Percentiles rank a stretch among this genome's conserved stretches.
Evolutionary conservation across 169 alveolate species (phyloP).

Genomic region (Plasmodium relictum): DNA sequence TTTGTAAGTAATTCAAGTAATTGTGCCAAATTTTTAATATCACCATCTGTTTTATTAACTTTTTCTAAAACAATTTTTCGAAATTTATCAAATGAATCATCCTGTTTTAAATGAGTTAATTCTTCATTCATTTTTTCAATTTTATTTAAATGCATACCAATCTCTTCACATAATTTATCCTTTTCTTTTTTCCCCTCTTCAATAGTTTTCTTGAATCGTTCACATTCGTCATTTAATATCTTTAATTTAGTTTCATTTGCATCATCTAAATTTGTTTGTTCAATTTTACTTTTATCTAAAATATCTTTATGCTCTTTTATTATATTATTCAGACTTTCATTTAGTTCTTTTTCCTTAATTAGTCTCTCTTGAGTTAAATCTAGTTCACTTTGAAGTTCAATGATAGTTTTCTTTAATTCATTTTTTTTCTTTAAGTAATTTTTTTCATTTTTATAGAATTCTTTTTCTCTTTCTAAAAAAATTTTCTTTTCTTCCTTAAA

Average conservation of each 20-base stretch:
- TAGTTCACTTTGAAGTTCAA: constrained; percentile 17
- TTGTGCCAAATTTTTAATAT: constrained; percentile 57
- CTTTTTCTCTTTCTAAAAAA: constrained; percentile 57
- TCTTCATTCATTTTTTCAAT: constrained; percentile 24
- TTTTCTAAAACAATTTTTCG: constrained; percentile 34
- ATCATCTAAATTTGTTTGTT: neutral
- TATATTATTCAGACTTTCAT: constrained; percentile 6
- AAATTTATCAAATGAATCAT: constrained; percentile 37
- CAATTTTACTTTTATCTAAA: constrained; percentile 29
- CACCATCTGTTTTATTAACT: constrained; percentile 37
- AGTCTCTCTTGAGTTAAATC: constrained; percentile 24
- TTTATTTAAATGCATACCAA: constrained; percentile 19
- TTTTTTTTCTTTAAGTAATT: constrained; percentile 22
- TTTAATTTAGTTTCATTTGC: constrained; percentile 23
- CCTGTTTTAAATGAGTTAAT: constrained; percentile 34
- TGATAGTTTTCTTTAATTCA: constrained; percentile 24
- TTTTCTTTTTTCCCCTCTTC: constrained; percentile 27
- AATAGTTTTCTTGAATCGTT: constrained; percentile 10
- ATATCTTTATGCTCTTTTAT: constrained; percentile 8
- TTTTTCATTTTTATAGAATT: constrained; percentile 54
- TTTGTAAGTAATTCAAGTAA: constrained; percentile 34
- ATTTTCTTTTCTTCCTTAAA: constrained; percentile 43
- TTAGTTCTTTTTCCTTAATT: constrained; percentile 26
- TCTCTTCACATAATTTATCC: constrained; percentile 17
- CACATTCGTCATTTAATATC: constrained; percentile 4